Evolutionary conservation across 352 stramenopile genomes (phyloP), one percentile per base, ranked within the genome.

Genomic region (Globisporangium carolinianum): DNA sequence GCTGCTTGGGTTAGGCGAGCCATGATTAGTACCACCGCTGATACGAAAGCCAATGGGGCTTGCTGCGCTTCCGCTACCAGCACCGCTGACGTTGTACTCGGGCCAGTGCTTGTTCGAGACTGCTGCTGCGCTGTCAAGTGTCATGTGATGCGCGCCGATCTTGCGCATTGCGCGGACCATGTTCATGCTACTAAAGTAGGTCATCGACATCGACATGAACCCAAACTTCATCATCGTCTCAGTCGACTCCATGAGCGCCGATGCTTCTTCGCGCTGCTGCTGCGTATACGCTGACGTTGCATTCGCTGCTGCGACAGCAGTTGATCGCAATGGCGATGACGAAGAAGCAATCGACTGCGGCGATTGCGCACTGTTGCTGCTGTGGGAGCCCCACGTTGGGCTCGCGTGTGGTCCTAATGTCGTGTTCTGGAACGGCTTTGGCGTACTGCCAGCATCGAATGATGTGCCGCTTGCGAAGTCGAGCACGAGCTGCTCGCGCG

Each of bases 211-310:
- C 65, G 82, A 96, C 92, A 98, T 98, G 72, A 98, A 98, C 38
- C 95, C 95, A 65, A 98, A 98, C 73, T 98, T 98, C 95, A 98
- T 98, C 76, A 98, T 94, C 17, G 91, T 97, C 79, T 98, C 95
- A 14, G 95, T 98, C 18, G 87, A 97, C 66, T 98, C 86, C 85
- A 98, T 98, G 35, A 98, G 79, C 15, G 82, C 75, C 35, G 86
- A 83, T 5, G 85, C 86, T 59, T 98, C 86, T 47, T 97, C 77
- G 37, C 90, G 89, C 69, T 98, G 89, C 56, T 96, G 74, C 38
- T 75, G 63, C 38, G 77, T 83, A 50, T 85, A 85, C 5, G 72
- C 73, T 46, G 66, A 75, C 0, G 58, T 43, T 6, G 66, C 37
- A 18, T 74, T 67, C 6, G 17, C 10, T 0, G 54, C 67, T 9